Percentiles rank a stretch among this genome's conserved stretches.
These are phyloP conservation scores for Blastobotrys chiropterorum DNA, from an alignment of 805 yeast genomes.

Conservation along the genomic window DNA sequence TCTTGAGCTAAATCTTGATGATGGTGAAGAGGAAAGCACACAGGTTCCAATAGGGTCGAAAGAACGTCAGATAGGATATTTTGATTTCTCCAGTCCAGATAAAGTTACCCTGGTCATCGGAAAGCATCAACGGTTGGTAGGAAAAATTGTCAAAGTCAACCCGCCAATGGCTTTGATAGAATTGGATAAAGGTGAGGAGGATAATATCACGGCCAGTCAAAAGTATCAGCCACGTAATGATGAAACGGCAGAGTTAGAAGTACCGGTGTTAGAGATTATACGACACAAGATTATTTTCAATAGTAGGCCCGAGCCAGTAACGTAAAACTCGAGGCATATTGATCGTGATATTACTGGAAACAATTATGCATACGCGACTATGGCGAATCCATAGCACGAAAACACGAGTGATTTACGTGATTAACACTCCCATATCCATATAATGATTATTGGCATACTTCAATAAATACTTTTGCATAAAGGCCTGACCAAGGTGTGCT, in stretches of 20 bases:
- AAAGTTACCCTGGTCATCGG: conserved; percentile 19
- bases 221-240: neutral
- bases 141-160: conserved; percentile 17
- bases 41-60: neutral
- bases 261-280: conserved; percentile 20
- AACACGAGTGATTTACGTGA: neutral
- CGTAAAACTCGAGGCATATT: neutral
- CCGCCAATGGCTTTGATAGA: conserved; percentile 20
- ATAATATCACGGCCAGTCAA: neutral
- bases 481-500: too few relatives aligned
- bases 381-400: too few relatives aligned
- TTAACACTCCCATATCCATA: neutral
- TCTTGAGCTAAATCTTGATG: conserved; percentile 7
- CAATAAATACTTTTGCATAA: neutral
- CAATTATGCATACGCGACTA: too few relatives aligned
- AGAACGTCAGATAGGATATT: conserved; percentile 7
- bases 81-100: conserved; percentile 11
- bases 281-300: conserved; percentile 18
- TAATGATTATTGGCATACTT: neutral
- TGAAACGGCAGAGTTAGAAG: conserved; percentile 7
- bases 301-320: conserved; percentile 21
- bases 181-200: conserved; percentile 5
- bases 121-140: conserved; percentile 18
- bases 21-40: neutral
- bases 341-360: too few relatives aligned